Evolutionary conservation across 2,329 filamentous ascomycete genomes (phyloP), one percentile per base, ranked within the genome.

Genomic region (Cryphonectria carpinicola): DNA sequence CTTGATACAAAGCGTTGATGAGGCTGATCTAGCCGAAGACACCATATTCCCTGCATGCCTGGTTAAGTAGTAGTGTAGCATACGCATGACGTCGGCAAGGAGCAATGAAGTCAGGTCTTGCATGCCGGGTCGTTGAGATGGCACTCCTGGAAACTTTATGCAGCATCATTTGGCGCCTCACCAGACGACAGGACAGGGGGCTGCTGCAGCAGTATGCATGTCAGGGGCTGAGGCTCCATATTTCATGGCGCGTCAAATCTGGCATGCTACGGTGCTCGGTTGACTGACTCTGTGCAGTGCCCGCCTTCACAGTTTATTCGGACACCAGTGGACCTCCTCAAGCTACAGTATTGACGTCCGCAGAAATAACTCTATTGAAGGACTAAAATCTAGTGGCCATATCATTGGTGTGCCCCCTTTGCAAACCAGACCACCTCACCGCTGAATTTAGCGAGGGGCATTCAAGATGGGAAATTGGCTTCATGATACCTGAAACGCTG

Each of bases 131-230:
- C 10, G 62, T 32, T 65, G 62, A 28, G 28, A 52, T 52, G 13
- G 32, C 46, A 28, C 64, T 46, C 46, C 64, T 65, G 19, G 7
- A 52, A 37, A 37, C 28, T 49, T 28, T 17, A 25, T 56, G 46
- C 64, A 37, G 46, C 64, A 10, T 65, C 64, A 65, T 65, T 56
- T 39, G 64, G 64, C 64, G 64, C 43, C 43, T 65, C 64, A 65
- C 52, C 64, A 37, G 64, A 65, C 46, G 64, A 11, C 22, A 39
- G 37, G 46, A 46, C 46, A 54, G 46, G 64, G 64, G 64, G 19
- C 10, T 52, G 28, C 64, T n/a, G 19, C 63, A 37, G 19, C 63
- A 37, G 63, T 19, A 52, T 52, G 43, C 64, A 65, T 39, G 32
- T 22, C 46, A 35, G 64, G 64, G 64, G 32, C 8, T 65, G 32